phyloP scores from a whole-genome alignment of 495 filamentous ascomycete species.

The Xylaria flabelliformis region DNA sequence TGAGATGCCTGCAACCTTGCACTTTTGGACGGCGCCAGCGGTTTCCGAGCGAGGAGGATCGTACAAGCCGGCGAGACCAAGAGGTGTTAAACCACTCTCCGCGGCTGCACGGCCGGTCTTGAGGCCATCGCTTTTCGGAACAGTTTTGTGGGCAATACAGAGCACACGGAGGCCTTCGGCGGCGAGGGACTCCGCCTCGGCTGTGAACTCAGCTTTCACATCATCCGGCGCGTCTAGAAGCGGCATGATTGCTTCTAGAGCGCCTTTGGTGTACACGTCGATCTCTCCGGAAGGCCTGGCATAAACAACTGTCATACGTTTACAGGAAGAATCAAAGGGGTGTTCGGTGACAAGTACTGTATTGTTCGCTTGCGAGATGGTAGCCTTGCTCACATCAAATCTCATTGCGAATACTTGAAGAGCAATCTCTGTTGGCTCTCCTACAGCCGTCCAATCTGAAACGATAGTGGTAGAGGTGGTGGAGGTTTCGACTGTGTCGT shows the following conservation, averaged over 20 bases:
- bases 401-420: conserved; percentile 54
- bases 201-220: conserved; percentile 39
- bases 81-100: conserved; percentile 65
- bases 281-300: conserved; percentile 35
- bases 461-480: conserved; percentile 39
- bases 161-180: conserved; percentile 64
- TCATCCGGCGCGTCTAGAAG: conserved; percentile 41
- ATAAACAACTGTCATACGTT: conserved; percentile 66
- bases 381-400: conserved; percentile 43
- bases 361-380: conserved; percentile 29
- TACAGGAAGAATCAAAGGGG: conserved; percentile 67
- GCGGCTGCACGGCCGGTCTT: conserved; percentile 53
- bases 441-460: conserved; percentile 55
- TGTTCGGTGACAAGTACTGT: conserved; percentile 57
- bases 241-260: conserved; percentile 60
- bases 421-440: conserved; percentile 65
- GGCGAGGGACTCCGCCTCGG: conserved; percentile 59
- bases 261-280: conserved; percentile 63
- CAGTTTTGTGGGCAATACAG: conserved; percentile 53
- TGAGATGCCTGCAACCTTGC: conserved; percentile 61
- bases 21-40: conserved; percentile 57
- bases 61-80: conserved; percentile 74
- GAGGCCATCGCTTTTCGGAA: conserved; percentile 35
- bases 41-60: conserved; percentile 77
- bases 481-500: conserved; percentile 43